Conservation (phyloP, 2,329 filamentous ascomycete genomes). For the Lasiodiplodia hormozganensis region DNA sequence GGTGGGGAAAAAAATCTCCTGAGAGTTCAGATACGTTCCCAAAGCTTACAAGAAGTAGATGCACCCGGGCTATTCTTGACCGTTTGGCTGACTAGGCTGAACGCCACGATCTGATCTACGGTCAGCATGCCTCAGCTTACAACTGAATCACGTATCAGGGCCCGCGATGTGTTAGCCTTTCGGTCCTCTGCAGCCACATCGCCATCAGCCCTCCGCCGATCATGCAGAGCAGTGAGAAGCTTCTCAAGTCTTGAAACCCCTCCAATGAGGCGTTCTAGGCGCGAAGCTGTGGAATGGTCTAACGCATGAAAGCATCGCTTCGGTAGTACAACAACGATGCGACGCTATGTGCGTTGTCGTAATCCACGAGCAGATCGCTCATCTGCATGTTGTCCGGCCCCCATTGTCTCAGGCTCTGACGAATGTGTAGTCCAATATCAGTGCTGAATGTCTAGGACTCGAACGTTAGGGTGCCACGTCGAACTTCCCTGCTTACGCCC, state of each 20-base stretch:
- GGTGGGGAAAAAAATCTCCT: not conserved
- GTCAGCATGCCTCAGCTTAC: constrained; percentile 7
- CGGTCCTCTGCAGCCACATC: constrained; percentile 18
- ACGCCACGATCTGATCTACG: not conserved
- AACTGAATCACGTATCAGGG: not conserved
- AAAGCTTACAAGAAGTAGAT: not conserved
- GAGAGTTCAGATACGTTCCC: not conserved
- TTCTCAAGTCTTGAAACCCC: not conserved
- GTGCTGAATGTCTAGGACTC: not conserved
- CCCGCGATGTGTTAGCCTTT: not conserved
- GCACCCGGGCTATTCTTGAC: not conserved
- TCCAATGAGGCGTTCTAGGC: not conserved
- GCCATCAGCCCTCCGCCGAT: constrained; percentile 5
- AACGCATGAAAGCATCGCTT: not conserved
- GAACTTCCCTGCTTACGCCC: not conserved
- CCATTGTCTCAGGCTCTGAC: not conserved
- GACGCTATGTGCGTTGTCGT: not conserved
- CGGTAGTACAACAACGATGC: not conserved
- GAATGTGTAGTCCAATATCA: not conserved
- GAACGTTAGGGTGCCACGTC: not conserved
- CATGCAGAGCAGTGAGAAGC: constrained; percentile 13
- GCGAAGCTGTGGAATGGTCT: not conserved
- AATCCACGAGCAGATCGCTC: not conserved
- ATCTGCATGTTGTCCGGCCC: not conserved
- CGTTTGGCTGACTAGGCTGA: not conserved